Evolutionary conservation across 805 yeast species (phyloP), one percentile per base, ranked within the genome.

Genomic region (Wickerhamiella vanderwaltii): DNA sequence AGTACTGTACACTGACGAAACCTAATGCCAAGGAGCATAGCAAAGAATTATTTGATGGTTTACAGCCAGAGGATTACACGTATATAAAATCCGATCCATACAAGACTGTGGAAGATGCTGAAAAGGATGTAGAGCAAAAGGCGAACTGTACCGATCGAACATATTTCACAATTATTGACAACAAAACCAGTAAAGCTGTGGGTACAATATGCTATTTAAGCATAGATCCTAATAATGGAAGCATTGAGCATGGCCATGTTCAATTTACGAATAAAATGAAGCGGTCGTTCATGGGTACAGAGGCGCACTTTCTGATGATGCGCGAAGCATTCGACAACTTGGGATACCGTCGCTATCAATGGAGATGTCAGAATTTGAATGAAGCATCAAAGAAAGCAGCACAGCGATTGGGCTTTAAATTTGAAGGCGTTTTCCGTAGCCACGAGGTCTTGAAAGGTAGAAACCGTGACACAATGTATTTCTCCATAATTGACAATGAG

Each of bases 291-390:
- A 45, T 49, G 20, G 54, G 61, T 7, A 60, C 64, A 1, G 65
- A 61, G 39, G 59, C 58, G 3, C 52, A 53, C 36, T 60, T 49
- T 43, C 47, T 60, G 24, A 35, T 59, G 43, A 50, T 54, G 48
- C 48, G 47, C 28, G 48, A 57, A 35, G 61, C 54, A 1, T 57
- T 60, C 36, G 58, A 55, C 2, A 43, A 29, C 9, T 46, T 58
- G 35, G 53, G 56, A 2, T 56, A 57, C 45, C 49, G 65, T 15
- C 50, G 64, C 12, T 51, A 47, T 34, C 62, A 60, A 43, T 61
- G 65, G 65, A 59, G 55, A 43, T 61, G 64, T 44, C 53, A 60
- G 44, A 47, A 51, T 28, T 48, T 54, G 26, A 58, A 60, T 34
- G 51, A 33, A 11, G 57, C 60, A 1, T 59, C 63, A 2, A 46